These are phyloP conservation scores for Hibiscus mutabilis DNA, from an alignment of 345 rosid genomes.

Conservation along the genomic window DNA sequence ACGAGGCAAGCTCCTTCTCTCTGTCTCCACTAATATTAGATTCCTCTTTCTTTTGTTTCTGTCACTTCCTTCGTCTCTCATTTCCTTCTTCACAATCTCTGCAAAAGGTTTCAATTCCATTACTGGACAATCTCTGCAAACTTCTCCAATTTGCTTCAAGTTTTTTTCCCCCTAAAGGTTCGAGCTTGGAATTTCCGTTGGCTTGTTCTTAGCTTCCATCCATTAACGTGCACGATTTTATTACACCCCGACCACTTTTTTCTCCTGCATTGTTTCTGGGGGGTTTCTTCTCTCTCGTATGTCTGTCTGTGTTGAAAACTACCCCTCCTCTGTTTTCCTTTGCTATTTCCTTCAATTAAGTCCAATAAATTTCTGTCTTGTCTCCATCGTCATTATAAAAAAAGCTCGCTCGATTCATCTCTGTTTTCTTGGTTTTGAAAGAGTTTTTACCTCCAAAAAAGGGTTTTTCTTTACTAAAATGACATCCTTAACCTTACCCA, in stretches of 20 bases:
- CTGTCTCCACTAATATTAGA: background rate
- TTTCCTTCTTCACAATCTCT: background rate
- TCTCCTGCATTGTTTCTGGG: slow-evolving; percentile 11
- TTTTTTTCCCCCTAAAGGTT: background rate
- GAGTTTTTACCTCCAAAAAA: background rate
- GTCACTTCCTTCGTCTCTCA: background rate
- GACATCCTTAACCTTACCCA: background rate
- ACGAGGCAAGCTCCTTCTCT: slow-evolving; percentile 19
- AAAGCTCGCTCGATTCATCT: background rate
- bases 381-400: background rate
- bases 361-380: background rate
- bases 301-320: slow-evolving; percentile 13
- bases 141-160: slow-evolving; percentile 1
- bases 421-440: background rate
- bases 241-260: slow-evolving; percentile 17
- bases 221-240: slow-evolving; percentile 23
- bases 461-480: background rate
- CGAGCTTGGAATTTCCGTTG: background rate
- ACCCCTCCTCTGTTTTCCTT: slow-evolving; percentile 16
- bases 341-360: background rate
- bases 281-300: background rate
- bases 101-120: slow-evolving; percentile 12
- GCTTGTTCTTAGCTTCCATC: slow-evolving; percentile 1
- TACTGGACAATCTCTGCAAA: background rate
- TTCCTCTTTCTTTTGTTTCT: slow-evolving; percentile 2